Percentiles rank a stretch among this genome's conserved stretches.
These are phyloP conservation scores for Xylariaceae sp. DNA, from an alignment of 2,329 filamentous ascomycete genomes.

Conservation along the genomic window DNA sequence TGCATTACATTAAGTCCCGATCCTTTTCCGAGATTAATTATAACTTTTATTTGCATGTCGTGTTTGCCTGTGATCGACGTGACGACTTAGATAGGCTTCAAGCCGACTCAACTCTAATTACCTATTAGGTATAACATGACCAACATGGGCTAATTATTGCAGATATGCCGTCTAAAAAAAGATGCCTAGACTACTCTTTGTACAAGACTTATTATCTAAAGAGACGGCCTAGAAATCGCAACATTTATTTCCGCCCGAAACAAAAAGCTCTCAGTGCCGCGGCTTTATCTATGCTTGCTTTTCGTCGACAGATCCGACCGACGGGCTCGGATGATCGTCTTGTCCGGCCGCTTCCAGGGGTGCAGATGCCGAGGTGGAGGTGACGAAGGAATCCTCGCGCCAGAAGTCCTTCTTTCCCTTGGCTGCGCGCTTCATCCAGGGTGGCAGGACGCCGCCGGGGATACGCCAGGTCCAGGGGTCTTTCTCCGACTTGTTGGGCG, in stretches of 20 bases:
- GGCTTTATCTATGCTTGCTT: conserved; percentile 4
- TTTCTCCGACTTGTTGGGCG: conserved; percentile 68
- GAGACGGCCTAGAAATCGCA: too few species aligned
- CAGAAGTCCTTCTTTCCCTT: conserved; percentile 71
- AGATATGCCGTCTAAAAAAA: neutral
- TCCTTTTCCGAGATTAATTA: too few species aligned
- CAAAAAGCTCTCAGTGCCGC: neutral
- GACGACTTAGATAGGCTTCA: too few species aligned
- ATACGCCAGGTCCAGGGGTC: conserved; percentile 77
- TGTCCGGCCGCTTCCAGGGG: neutral
- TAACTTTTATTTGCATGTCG: too few species aligned
- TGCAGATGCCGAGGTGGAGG: neutral
- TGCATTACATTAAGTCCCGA: too few species aligned
- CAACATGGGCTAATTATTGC: neutral
- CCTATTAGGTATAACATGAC: neutral
- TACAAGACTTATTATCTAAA: conserved; percentile 7
- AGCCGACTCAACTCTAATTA: too few species aligned
- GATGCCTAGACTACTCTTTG: neutral
- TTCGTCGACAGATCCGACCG: conserved; percentile 4
- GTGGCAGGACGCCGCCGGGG: conserved; percentile 67
- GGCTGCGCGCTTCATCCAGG: conserved; percentile 61
- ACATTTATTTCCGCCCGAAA: too few species aligned
- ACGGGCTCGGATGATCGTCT: conserved; percentile 8
- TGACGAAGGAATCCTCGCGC: conserved; percentile 37
- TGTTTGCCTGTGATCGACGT: too few species aligned